Evolutionary conservation across 345 rosid species (phyloP).

Genomic region (Streptanthus diversifolius): DNA sequence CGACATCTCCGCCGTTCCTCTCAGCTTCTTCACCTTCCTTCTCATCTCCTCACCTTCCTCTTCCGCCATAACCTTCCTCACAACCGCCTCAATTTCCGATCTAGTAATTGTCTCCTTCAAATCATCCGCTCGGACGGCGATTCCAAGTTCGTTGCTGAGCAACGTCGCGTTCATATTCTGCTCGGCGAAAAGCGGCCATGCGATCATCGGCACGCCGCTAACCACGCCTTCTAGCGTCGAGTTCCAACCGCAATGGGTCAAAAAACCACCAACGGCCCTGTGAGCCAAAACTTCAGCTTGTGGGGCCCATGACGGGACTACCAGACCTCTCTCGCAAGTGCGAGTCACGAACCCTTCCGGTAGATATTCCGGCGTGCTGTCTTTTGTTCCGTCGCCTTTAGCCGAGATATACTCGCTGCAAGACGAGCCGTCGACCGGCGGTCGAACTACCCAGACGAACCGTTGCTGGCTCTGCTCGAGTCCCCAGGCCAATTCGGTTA

Average conservation of each 20-base stretch:
- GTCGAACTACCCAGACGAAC: conserved; percentile 62
- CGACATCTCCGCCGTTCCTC: conserved; percentile 33
- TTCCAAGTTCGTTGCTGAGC: conserved; percentile 45
- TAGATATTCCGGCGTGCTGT: conserved; percentile 30
- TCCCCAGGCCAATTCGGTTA: conserved; percentile 64
- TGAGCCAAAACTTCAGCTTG: conserved; percentile 54
- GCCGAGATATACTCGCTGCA: conserved; percentile 33
- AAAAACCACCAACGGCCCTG: conserved; percentile 57
- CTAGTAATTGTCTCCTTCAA: conserved; percentile 30
- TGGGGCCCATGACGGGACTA: conserved; percentile 59
- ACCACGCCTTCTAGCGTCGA: conserved; percentile 53
- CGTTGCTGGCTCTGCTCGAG: conserved; percentile 57
- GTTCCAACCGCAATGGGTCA: conserved; percentile 80
- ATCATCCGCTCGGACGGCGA: conserved; percentile 37
- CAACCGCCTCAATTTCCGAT: conserved; percentile 44
- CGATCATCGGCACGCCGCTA: conserved; percentile 52
- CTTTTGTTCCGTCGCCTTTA: not conserved
- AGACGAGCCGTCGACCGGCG: conserved; percentile 28
- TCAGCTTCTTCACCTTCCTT: conserved; percentile 38
- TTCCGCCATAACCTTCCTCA: conserved; percentile 44
- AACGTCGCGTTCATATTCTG: conserved; percentile 50
- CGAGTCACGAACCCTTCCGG: conserved; percentile 56
- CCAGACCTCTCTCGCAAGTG: conserved; percentile 35
- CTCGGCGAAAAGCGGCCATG: conserved; percentile 57
- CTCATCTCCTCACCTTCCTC: conserved; percentile 44